Base-by-base conservation (phyloP, 2,329 filamentous ascomycete genomes). In the Phialophora verrucosa region DNA sequence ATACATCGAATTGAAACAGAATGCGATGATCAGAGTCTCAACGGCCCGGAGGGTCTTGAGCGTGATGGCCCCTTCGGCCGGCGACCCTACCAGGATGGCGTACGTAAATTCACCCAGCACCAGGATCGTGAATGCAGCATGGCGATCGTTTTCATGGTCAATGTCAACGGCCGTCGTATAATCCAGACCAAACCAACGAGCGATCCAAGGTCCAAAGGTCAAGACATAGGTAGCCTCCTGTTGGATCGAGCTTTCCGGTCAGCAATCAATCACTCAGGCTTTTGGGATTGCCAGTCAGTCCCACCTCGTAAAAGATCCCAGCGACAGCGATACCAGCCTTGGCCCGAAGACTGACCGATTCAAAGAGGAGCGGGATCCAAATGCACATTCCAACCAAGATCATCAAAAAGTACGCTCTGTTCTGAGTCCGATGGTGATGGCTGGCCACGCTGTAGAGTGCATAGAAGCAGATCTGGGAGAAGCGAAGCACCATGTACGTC, bases 81-180 rank as follows among this genome's bases (percentile, higher is more conserved):
- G 80, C 29, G 80, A 79, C 3, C 80, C 81, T 12, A 83, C 81
- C 35, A 84, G 76, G 58, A 83, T 81, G 64, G 78, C 78, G 66
- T 83, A 83, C 17, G 83, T 76, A 67, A 83, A 84, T 67, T 84
- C 82, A 59, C 81, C 82, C 0, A 84, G 78, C n/a, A 82, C 82
- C 63, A 84, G 83, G 68, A 84, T 83, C 72, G 82, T 83, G 68
- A 84, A 84, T 14, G 81, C 82, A 0, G 81, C 81, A 74, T 83
- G 81, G 10, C 82, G 79, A 67, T 84, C 82, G 38, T 83, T 76
- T 69, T 84, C 82, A 66, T 83, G 82, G 11, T 80, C 77, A 60
- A 84, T 82, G 63, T 84, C 81, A 3, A 83, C 81, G 0, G 82
- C 82, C 0, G 82, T 83, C 63, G 80, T 80, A 66, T 35, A 35